A percentile compares a stretch with the other conserved stretches of the same genome.
These are phyloP conservation scores for Globisporangium nunn DNA, from an alignment of 352 stramenopile genomes.

Conservation along the genomic window DNA sequence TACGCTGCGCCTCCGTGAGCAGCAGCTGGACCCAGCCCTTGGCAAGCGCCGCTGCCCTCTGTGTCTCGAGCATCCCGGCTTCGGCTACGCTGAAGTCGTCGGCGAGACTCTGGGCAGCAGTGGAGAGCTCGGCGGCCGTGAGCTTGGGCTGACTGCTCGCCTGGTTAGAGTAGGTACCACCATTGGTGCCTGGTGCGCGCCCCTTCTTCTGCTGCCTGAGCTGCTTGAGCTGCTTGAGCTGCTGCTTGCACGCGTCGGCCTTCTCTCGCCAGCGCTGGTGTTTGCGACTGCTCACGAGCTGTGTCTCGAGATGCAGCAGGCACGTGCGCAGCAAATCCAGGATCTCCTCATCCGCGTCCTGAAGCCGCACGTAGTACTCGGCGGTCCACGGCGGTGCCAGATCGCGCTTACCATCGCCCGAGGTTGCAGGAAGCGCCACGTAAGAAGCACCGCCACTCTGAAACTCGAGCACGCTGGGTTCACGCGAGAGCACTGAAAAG, in stretches of 20 bases:
- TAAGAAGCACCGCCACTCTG: constrained; percentile 33
- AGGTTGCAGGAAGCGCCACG: constrained; percentile 19
- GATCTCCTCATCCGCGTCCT: constrained; percentile 41
- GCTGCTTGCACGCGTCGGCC: constrained; percentile 39
- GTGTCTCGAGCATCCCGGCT: constrained; percentile 21
- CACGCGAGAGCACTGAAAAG: constrained; percentile 33
- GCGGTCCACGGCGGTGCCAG: constrained; percentile 59
- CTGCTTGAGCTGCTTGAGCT: constrained; percentile 41
- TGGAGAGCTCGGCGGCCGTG: constrained; percentile 17
- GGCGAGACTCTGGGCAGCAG: constrained; percentile 35
- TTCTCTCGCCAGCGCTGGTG: constrained; percentile 32
- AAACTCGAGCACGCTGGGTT: constrained; percentile 49
- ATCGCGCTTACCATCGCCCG: constrained; percentile 17
- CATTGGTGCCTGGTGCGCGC: not conserved
- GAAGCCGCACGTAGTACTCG: constrained; percentile 61
- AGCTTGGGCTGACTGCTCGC: constrained; percentile 10
- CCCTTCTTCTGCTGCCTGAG: constrained; percentile 12
- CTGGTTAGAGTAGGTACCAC: not conserved
- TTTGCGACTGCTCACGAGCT: constrained; percentile 28
- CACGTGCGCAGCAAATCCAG: constrained; percentile 33
- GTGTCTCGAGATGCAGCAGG: constrained; percentile 30
- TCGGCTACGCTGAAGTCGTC: constrained; percentile 49
- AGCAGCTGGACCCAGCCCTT: constrained; percentile 38
- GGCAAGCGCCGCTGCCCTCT: constrained; percentile 32
- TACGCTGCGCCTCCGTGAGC: constrained; percentile 32